Conservation (phyloP, 257 asterid species). For the Rehmannia glutinosa region DNA sequence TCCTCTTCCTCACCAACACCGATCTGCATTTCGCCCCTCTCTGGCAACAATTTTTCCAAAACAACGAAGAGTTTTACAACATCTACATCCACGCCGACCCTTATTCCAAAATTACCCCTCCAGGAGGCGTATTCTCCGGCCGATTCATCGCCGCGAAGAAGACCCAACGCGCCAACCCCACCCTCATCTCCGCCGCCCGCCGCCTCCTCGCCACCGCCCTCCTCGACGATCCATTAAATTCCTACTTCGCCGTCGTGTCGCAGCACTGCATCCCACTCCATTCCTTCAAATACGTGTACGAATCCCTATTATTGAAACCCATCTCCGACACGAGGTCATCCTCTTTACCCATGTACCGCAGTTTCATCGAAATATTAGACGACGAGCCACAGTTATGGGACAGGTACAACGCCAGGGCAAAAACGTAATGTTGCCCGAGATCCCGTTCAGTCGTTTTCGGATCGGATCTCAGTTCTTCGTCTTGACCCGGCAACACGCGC, state of each 20-base stretch:
- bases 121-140: constrained; percentile 54
- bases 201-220: constrained; percentile 78
- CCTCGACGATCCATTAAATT: constrained; percentile 51
- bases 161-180: constrained; percentile 51
- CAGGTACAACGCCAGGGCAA: constrained; percentile 60
- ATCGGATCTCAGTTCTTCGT: constrained; percentile 74
- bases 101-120: constrained; percentile 27
- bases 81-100: constrained; percentile 78
- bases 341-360: constrained; percentile 22
- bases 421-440: constrained; percentile 58
- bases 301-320: constrained; percentile 34
- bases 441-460: constrained; percentile 47
- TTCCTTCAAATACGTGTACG: constrained; percentile 46
- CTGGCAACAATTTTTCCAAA: constrained; percentile 56
- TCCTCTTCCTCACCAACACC: constrained; percentile 64
- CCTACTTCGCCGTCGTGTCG: constrained; percentile 63
- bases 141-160: constrained; percentile 44
- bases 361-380: constrained; percentile 65
- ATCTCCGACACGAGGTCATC: not conserved
- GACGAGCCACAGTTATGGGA: constrained; percentile 50
- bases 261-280: constrained; percentile 71
- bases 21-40: constrained; percentile 67
- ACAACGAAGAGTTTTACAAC: constrained; percentile 29
- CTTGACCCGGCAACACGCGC: constrained; percentile 47
- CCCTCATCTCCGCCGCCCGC: constrained; percentile 77